phyloP scores from a whole-genome alignment of 2,329 filamentous ascomycete genomes.

The Fusarium transvaalense region DNA sequence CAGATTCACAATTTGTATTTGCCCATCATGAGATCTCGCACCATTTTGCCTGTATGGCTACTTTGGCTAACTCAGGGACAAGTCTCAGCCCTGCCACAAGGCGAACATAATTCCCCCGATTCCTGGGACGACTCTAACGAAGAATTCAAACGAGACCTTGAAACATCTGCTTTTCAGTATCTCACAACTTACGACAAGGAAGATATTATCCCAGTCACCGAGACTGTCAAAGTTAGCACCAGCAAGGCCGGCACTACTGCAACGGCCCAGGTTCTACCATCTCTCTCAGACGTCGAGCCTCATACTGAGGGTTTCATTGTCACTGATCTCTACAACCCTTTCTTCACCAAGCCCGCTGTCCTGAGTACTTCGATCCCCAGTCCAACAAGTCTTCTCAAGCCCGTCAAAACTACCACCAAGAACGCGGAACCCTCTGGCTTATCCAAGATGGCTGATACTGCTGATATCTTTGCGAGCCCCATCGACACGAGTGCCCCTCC shows the following conservation, averaged over 20 bases:
- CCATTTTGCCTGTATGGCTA: slow-evolving; percentile 45
- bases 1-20: slow-evolving; percentile 10
- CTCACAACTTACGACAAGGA: slow-evolving; percentile 45
- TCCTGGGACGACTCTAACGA: slow-evolving; percentile 24
- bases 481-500: slow-evolving; percentile 67
- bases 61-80: slow-evolving; percentile 47
- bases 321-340: slow-evolving; percentile 41
- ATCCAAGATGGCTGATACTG: slow-evolving; percentile 47
- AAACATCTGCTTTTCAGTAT: slow-evolving; percentile 39
- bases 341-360: slow-evolving; percentile 29
- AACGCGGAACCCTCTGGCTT: slow-evolving; percentile 34
- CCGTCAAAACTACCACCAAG: slow-evolving; percentile 43
- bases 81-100: slow-evolving; percentile 38
- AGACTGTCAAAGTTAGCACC: slow-evolving; percentile 46
- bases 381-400: slow-evolving; percentile 53
- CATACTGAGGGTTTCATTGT: slow-evolving; percentile 51
- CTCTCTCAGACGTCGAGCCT: slow-evolving; percentile 49
- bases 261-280: slow-evolving; percentile 48
- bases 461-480: slow-evolving; percentile 68
- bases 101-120: slow-evolving; percentile 14
- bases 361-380: slow-evolving; percentile 51
- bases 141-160: slow-evolving; percentile 40
- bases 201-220: slow-evolving; percentile 48
- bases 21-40: slow-evolving; percentile 43
- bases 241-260: slow-evolving; percentile 44